These are phyloP conservation scores for Porogramme epimiltina DNA, from an alignment of 1,284 basidiomycete genomes.

Conservation along the genomic window DNA sequence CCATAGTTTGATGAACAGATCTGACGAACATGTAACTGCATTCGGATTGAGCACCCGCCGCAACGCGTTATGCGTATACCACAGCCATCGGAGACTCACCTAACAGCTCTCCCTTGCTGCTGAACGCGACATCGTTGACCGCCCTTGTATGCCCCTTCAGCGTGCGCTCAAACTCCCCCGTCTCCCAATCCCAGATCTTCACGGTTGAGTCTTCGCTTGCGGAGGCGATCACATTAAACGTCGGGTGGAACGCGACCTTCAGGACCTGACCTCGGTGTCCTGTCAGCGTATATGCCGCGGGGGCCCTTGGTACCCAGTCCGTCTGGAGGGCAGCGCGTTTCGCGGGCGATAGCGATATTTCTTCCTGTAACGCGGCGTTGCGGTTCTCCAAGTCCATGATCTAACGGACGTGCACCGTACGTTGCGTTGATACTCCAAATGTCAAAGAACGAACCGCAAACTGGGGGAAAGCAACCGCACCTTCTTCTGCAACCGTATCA, in stretches of 20 bases:
- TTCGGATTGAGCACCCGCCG: not conserved
- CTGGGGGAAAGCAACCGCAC: conserved; percentile 35
- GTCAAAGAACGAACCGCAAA: not conserved
- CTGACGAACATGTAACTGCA: conserved; percentile 71
- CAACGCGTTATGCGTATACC: too few relatives aligned
- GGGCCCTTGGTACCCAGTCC: conserved; percentile 72
- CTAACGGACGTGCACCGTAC: conserved; percentile 33
- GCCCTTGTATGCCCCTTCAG: conserved; percentile 79
- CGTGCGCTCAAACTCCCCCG: conserved; percentile 77
- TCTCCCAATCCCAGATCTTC: conserved; percentile 86
- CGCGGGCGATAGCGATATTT: conserved; percentile 27
- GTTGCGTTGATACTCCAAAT: too few relatives aligned
- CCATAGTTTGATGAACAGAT: conserved; percentile 82
- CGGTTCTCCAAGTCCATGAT: conserved; percentile 76
- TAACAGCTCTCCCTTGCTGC: conserved; percentile 65
- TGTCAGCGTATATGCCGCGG: conserved; percentile 61
- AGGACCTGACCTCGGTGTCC: conserved; percentile 69
- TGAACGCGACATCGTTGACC: conserved; percentile 75
- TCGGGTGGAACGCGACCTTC: conserved; percentile 72
- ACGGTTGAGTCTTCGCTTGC: conserved; percentile 75
- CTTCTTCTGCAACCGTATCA: conserved; percentile 82
- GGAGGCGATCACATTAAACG: conserved; percentile 66
- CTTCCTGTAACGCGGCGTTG: conserved; percentile 64
- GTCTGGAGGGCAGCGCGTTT: conserved; percentile 40
- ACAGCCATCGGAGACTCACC: conserved; percentile 43